Percentiles rank a stretch among this genome's conserved stretches.
Evolutionary conservation across 164 flowering plant species (phyloP).

Genomic region (grape (Vitis vinifera)): DNA sequence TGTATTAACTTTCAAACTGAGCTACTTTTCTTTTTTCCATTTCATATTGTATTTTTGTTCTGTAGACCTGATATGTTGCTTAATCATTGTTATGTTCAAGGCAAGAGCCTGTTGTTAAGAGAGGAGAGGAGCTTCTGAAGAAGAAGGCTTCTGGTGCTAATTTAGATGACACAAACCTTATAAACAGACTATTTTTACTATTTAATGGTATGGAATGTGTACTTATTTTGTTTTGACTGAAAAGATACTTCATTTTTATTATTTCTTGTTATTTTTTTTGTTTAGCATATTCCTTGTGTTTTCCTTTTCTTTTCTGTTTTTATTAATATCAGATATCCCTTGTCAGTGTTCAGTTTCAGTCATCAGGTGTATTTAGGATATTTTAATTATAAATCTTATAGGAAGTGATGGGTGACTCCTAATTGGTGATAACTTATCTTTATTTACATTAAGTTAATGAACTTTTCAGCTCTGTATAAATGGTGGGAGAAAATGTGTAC

Average conservation of each 20-base stretch:
- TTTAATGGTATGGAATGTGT: conserved; percentile 63
- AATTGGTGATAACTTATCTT: background rate
- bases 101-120: conserved; percentile 79
- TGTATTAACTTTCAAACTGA: too few species aligned
- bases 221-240: background rate
- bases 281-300: background rate
- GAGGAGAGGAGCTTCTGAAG: conserved; percentile 90
- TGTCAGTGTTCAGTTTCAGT: background rate
- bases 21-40: conserved; percentile 6
- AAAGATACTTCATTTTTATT: background rate
- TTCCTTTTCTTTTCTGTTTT: background rate
- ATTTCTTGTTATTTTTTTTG: background rate
- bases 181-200: conserved; percentile 61
- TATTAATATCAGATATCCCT: too few species aligned
- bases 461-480: background rate
- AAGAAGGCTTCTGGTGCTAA: conserved; percentile 70
- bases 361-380: background rate
- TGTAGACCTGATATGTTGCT: conserved; percentile 16
- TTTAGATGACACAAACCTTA: conserved; percentile 69
- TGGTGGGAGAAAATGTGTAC: background rate
- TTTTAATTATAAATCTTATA: background rate
- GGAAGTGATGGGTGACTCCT: background rate
- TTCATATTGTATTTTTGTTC: background rate
- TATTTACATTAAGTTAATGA: background rate
- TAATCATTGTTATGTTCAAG: conserved; percentile 39